Evolutionary conservation across 495 filamentous ascomycete genomes (phyloP), one percentile per base, ranked within the genome.

Genomic region (Aspergillus nidulans): DNA sequence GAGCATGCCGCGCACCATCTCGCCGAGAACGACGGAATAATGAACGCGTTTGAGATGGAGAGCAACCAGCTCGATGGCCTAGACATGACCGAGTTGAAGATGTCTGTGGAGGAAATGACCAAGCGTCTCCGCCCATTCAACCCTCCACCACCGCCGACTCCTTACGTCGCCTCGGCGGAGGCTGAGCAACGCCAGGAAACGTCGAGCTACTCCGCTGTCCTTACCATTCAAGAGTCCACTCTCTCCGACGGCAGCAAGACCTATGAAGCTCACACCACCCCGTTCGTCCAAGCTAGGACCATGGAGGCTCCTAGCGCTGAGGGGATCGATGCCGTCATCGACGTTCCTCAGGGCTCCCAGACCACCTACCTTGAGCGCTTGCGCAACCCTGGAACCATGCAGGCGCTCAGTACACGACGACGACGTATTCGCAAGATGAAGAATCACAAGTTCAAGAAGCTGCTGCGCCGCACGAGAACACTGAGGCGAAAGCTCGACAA

Each of bases 371-470:
- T 74, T 41, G 74, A 77, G 62, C 73, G 73, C 39, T 42, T 65
- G 49, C 66, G 63, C 18, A 66, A 73, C 56, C 69, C 69, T 59
- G 62, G 57, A 8, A 65, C 71, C 47, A 75, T 78, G 77, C 72
- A 82, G 25, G 76, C 85, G 16, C 88, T 99, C 62, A 94, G 89
- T 70, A 94, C 96, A 55, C 87, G 84, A 72, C 80, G 95, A 71
- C 87, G 91, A 58, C 79, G 91, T 64, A 90, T 89, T 74, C 74
- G 92, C 68, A 96, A 92, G 83, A 98, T 98, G 92, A 98, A 98
- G 89, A 98, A 97, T 81, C 92, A 97, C 78, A 98, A 98, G 83
- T 95, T 95, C 71, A 97, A 96, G 92, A 97, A 97, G 83, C 79
- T 99, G 57, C 89, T 95, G 88, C 86, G 82, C 78, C 80, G 83